These are phyloP conservation scores for Larix kaempferi DNA, from an alignment of 75 land plant species.

Conservation along the genomic window DNA sequence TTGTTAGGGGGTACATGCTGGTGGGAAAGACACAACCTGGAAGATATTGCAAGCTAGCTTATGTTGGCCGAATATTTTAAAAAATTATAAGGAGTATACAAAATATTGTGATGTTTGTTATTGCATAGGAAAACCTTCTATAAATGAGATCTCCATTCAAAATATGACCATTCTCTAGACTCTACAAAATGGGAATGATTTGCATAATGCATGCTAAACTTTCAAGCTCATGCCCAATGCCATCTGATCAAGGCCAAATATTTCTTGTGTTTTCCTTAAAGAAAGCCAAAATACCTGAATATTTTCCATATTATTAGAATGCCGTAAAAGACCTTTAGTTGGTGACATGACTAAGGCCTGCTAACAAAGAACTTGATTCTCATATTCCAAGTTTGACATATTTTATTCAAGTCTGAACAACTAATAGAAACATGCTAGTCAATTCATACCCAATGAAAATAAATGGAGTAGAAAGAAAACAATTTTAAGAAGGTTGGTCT, in stretches of 20 bases:
- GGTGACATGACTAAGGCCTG: slow-evolving; percentile 82
- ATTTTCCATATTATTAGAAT: slow-evolving; percentile 56
- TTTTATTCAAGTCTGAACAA: slow-evolving; percentile 75
- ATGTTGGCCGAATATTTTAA: too few relatives aligned
- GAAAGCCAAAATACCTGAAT: slow-evolving; percentile 43
- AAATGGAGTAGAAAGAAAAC: not conserved
- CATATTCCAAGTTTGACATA: slow-evolving; percentile 58
- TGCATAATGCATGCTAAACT: not conserved
- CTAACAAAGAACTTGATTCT: slow-evolving; percentile 81
- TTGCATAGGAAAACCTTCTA: too few relatives aligned
- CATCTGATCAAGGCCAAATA: not conserved
- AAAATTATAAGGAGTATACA: too few relatives aligned
- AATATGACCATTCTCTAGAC: slow-evolving; percentile 66
- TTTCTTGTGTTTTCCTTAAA: not conserved
- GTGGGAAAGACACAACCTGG: too few relatives aligned
- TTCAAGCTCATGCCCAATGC: not conserved
- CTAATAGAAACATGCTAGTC: slow-evolving; percentile 1
- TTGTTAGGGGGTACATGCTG: too few relatives aligned
- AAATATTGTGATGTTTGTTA: too few relatives aligned
- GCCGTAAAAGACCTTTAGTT: slow-evolving; percentile 46
- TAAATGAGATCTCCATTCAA: slow-evolving; percentile 66
- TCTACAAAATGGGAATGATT: slow-evolving; percentile 39
- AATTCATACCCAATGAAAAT: not conserved
- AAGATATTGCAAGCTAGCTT: too few relatives aligned
- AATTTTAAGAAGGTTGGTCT: not conserved